phyloP scores from a whole-genome alignment of 192 early-diverging fungal genomes.

The Backusella luteola region DNA sequence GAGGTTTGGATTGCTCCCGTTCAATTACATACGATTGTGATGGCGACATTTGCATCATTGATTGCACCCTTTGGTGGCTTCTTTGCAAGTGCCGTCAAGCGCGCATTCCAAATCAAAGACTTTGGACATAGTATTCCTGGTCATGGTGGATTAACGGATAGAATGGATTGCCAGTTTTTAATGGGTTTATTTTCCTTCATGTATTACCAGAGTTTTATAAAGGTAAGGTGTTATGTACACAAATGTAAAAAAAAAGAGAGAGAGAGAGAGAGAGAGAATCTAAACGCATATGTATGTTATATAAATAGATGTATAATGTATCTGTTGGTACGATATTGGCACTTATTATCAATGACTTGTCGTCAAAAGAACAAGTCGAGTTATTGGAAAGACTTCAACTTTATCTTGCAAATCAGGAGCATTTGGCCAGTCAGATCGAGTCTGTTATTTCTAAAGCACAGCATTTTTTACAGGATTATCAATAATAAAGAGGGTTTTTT shows the following conservation, averaged over 20 bases:
- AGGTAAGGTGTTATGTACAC: constrained; percentile 34
- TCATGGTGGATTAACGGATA: constrained; percentile 95
- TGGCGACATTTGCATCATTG: constrained; percentile 91
- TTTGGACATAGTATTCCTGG: constrained; percentile 96
- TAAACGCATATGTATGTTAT: neutral
- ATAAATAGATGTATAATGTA: constrained; percentile 30
- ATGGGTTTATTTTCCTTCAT: constrained; percentile 94
- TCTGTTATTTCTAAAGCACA: constrained; percentile 13
- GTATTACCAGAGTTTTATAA: constrained; percentile 87
- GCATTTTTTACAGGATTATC: neutral
- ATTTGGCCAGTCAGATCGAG: constrained; percentile 3
- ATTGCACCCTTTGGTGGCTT: constrained; percentile 99
- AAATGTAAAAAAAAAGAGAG: neutral
- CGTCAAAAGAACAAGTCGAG: constrained; percentile 28
- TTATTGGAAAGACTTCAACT: constrained; percentile 29
- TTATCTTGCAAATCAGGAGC: constrained; percentile 32
- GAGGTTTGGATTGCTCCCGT: constrained; percentile 74
- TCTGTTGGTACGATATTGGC: constrained; percentile 33
- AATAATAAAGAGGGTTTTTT: neutral
- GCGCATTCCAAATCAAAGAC: constrained; percentile 97
- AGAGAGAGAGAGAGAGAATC: neutral
- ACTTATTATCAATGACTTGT: constrained; percentile 28
- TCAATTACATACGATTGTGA: constrained; percentile 83
- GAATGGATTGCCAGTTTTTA: constrained; percentile 97
- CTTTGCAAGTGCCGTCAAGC: constrained; percentile 95